Base-by-base conservation (phyloP, 495 filamentous ascomycete genomes). In the Sabuloglossum arenarium region DNA sequence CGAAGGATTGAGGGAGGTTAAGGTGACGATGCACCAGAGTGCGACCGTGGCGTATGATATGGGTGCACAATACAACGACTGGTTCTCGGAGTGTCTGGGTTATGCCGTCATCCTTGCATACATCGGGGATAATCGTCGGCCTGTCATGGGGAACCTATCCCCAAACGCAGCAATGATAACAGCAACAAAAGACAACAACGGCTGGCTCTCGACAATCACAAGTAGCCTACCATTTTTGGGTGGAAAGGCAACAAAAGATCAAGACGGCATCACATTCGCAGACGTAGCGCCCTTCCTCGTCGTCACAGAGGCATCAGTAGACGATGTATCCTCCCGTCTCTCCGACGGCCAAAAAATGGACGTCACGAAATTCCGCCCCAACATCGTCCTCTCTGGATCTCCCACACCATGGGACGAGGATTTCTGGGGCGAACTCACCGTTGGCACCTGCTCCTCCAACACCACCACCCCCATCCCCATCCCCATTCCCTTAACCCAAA, bases 321-420 rank as follows among this genome's bases (percentile, higher is more conserved):
- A 71, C 9, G 71, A 86, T 57, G 78, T 94, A 46, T 77, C 74
- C 23, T 61, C 65, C 3, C 77, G 86, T 0, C 64, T 93, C 3
- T 68, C 73, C 0, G 71, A 66, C 0, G 75, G 69, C 1, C 63
- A 73, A 31, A 59, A 70, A n/a, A 78, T 88, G 71, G 80, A 84
- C 59, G 75, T 85, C 61, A 81, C 79, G 11, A 91, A 88, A 63
- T 88, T 94, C 67, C 77, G 90, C 28, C 83, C 88, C 0, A 95
- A 95, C 61, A 78, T 95, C 42, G 79, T 95, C 8, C 66, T 95
- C 8, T 73, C 75, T 10, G 82, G 79, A 0, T 72, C 74, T 1
- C 62, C 68, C 25, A 61, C 62, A 9, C 73, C 79, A 0, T 97
- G 77, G 67, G 88, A 88, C 21, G 89, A 97, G 62, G 90, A 95